Evolutionary conservation across 805 yeast genomes (phyloP).

Genomic region (Ogataea polymorpha): DNA sequence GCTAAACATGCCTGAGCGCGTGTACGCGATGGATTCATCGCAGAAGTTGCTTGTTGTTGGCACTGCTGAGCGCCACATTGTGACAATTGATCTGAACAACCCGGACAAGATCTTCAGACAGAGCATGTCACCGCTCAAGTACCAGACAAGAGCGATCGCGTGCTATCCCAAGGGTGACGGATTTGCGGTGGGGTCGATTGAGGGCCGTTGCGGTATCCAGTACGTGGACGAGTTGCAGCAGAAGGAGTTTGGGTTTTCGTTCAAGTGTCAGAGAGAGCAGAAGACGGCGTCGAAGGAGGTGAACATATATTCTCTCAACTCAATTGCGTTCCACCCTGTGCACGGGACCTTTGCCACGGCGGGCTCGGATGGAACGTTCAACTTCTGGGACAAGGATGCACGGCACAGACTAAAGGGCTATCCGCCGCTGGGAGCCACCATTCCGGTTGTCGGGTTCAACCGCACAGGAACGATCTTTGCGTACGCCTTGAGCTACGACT

Average conservation of each 20-base stretch:
- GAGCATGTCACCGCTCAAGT: slow-evolving; percentile 73
- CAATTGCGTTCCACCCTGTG: slow-evolving; percentile 81
- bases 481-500: slow-evolving; percentile 89
- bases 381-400: slow-evolving; percentile 95
- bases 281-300: slow-evolving; percentile 55
- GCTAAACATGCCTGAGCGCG: slow-evolving; percentile 82
- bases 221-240: slow-evolving; percentile 84
- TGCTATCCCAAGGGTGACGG: slow-evolving; percentile 94
- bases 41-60: slow-evolving; percentile 87
- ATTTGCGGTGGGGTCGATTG: slow-evolving; percentile 87
- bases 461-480: slow-evolving; percentile 82
- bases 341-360: slow-evolving; percentile 92
- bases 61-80: slow-evolving; percentile 84
- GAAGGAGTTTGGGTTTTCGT: slow-evolving; percentile 72
- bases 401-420: slow-evolving; percentile 80
- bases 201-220: slow-evolving; percentile 94
- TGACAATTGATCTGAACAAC: slow-evolving; percentile 71
- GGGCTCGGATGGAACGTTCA: slow-evolving; percentile 91
- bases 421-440: slow-evolving; percentile 63
- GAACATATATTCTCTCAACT: slow-evolving; percentile 73
- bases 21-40: slow-evolving; percentile 81
- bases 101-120: slow-evolving; percentile 82
- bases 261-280: slow-evolving; percentile 87
- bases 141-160: slow-evolving; percentile 78
- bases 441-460: slow-evolving; percentile 78